Conservation (phyloP, 2,329 filamentous ascomycete genomes). For the Paecilomyces variotii region DNA sequence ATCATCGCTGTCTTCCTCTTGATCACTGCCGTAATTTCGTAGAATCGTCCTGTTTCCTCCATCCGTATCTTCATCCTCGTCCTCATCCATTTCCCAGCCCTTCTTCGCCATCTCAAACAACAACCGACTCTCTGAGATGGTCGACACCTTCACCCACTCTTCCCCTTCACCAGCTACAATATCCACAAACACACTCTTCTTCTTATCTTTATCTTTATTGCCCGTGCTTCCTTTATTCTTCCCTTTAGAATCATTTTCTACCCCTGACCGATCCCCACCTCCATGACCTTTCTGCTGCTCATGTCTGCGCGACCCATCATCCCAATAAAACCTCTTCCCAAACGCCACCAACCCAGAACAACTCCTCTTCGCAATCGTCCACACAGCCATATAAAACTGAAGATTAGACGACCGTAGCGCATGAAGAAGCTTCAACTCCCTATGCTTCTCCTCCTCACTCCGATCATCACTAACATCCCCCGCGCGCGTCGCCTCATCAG, state of each 20-base stretch:
- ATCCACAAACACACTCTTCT: slow-evolving; percentile 52
- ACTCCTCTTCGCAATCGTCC: slow-evolving; percentile 50
- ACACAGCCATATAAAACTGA: slow-evolving; percentile 56
- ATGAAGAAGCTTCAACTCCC: slow-evolving; percentile 39
- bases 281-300: not conserved
- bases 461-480: slow-evolving; percentile 9
- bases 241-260: slow-evolving; percentile 5
- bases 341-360: slow-evolving; percentile 51
- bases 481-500: slow-evolving; percentile 3
- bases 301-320: slow-evolving; percentile 4
- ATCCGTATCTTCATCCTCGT: slow-evolving; percentile 16
- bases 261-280: not conserved
- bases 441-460: slow-evolving; percentile 12
- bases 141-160: slow-evolving; percentile 63
- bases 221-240: slow-evolving; percentile 20
- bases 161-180: slow-evolving; percentile 55
- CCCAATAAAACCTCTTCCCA: slow-evolving; percentile 48
- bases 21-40: slow-evolving; percentile 17
- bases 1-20: slow-evolving; percentile 44
- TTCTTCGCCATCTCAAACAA: slow-evolving; percentile 62
- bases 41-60: slow-evolving; percentile 13
- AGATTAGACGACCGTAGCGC: slow-evolving; percentile 58
- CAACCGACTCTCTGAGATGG: slow-evolving; percentile 54
- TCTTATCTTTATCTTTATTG: slow-evolving; percentile 27
- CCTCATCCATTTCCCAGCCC: slow-evolving; percentile 49